These are phyloP conservation scores for Climacium dendroides DNA, from an alignment of 225 moss, liverwort and hornwort species.

Conservation along the genomic window DNA sequence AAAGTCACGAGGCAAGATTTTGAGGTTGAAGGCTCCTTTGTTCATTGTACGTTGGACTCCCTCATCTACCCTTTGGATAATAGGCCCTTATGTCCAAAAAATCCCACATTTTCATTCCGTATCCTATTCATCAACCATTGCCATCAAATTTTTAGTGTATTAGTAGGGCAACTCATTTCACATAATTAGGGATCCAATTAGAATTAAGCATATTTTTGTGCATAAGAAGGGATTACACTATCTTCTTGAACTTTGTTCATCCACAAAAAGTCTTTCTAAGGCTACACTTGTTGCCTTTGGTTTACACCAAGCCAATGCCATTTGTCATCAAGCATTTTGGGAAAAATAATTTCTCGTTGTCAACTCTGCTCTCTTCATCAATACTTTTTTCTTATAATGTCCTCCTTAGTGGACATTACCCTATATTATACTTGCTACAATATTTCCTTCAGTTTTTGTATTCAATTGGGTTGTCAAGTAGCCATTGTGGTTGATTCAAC, in stretches of 20 bases:
- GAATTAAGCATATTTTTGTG: accelerated
- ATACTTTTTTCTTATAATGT: no score
- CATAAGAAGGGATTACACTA: accelerated
- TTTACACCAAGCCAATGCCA: accelerated
- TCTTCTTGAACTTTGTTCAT: background rate
- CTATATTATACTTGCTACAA: accelerated
- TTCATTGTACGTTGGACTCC: accelerated
- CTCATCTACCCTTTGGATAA: accelerated
- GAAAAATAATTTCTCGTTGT: background rate
- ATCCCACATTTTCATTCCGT: accelerated
- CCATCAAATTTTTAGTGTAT: accelerated
- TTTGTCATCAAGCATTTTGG: accelerated
- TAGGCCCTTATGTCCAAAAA: accelerated
- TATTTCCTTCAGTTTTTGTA: background rate
- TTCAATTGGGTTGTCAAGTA: accelerated
- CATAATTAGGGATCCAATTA: background rate
- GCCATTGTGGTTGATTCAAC: accelerated
- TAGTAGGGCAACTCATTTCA: background rate
- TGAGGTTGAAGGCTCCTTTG: accelerated
- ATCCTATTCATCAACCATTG: accelerated
- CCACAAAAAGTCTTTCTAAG: accelerated
- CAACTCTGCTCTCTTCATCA: accelerated
- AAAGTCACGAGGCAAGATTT: accelerated
- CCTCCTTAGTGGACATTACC: accelerated
- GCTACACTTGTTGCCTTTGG: accelerated